Evolutionary conservation across 2,329 filamentous ascomycete genomes (phyloP), one percentile per base, ranked within the genome.

Genomic region (Teratosphaeria viscida): DNA sequence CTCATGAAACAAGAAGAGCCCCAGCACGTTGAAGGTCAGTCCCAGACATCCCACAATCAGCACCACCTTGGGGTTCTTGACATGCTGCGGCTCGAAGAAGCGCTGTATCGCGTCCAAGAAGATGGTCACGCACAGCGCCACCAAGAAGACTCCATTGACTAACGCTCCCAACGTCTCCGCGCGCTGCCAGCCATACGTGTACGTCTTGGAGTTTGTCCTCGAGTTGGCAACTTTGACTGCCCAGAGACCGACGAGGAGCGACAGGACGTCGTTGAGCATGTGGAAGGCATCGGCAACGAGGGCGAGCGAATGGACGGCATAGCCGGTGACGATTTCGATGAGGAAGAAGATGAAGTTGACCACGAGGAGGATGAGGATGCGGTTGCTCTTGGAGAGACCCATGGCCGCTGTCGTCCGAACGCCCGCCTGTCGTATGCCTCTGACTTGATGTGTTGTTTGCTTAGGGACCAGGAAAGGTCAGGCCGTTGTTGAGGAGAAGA

Each of bases 231-330:
- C 89, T 63, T 87, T 89, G 58, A 99, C 94, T 57, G 94, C 94
- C 92, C 94, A 99, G 49, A 97, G 76, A 64, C 94, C 94, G 63
- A 99, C 92, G 59, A 87, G 82, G 14, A 99, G 79, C 1, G 94
- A 97, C 62, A 99, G 87, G 67, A 99, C 94, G 83, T 99, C 94
- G 79, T 99, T 99, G 62, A 99, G 81, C 94, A 99, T 99, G 77
- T 99, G 94, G 75, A 99, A 99, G 61, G 94, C 91, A 78, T 99
- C 94, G 58, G 94, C 94, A 71, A 95, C 91, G 61, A 99, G 82
- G 43, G 94, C 94, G 67, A 99, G 83, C 19, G 94, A 97, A 71
- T 92, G 87, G 62, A 95, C 90, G 64, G 87, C 79, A 79, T 96
- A 90, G 62, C 94, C 92, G 62, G 88, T 85, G 60, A 88, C 85